phyloP scores from a whole-genome alignment of 805 yeast genomes.

The Saccharomycopsis selenospora region DNA sequence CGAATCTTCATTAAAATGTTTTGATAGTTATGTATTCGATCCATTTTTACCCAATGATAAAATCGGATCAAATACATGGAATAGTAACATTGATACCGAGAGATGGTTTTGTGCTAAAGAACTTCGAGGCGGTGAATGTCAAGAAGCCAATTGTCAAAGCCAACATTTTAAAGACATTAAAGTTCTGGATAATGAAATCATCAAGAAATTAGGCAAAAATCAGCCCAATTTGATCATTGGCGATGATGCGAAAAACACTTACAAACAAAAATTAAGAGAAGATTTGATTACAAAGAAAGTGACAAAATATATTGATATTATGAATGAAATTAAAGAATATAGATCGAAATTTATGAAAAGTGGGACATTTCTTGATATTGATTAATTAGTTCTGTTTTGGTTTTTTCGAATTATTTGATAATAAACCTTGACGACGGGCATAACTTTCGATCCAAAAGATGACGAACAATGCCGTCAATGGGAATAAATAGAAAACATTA shows the following conservation, averaged over 20 bases:
- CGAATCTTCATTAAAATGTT: constrained; percentile 23
- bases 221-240: constrained; percentile 24
- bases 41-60: constrained; percentile 21
- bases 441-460: constrained; percentile 59
- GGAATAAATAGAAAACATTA: constrained; percentile 59
- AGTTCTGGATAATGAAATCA: constrained; percentile 5
- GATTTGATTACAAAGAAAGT: background rate
- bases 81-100: constrained; percentile 12
- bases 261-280: constrained; percentile 6
- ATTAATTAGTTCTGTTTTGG: background rate
- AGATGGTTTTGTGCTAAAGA: constrained; percentile 15
- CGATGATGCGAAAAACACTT: background rate
- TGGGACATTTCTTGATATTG: background rate
- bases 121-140: constrained; percentile 18
- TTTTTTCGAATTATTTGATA: background rate
- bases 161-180: constrained; percentile 21
- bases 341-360: background rate
- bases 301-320: background rate
- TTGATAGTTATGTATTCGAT: constrained; percentile 24
- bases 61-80: constrained; percentile 22
- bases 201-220: constrained; percentile 7
- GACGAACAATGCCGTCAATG: constrained; percentile 58
- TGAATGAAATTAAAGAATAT: background rate
- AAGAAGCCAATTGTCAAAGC: constrained; percentile 15
- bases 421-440: constrained; percentile 21